Evolutionary conservation across 2,329 filamentous ascomycete species (phyloP), one percentile per base, ranked within the genome.

Genomic region (Scleromitrula shiraiana): DNA sequence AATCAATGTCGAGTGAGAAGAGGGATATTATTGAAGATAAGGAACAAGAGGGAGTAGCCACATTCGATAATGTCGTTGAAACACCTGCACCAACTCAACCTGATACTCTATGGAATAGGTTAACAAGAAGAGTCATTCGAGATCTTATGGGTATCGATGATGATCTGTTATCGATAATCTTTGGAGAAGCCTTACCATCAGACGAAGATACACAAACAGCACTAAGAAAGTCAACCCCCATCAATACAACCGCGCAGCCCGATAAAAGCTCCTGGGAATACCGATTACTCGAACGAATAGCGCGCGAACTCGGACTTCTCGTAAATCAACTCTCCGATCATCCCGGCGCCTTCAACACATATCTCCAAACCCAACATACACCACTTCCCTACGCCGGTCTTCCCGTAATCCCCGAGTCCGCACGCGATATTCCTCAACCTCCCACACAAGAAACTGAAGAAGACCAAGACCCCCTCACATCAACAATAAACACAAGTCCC

Each of bases 121-220:
- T 97, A 41, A 95, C 91, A 2, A 80, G 85, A 50, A 88, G 83
- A 59, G 85, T 97, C 23, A 88, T 98, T 57, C 80, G 82, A 44
- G 89, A 96, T 62, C 70, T 98, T 36, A 85, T 97, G 63, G 91
- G 91, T 7, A 85, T 98, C 47, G 90, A 97, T 59, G 88, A 96
- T 54, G 78, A 79, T 41, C 72, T 93, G 17, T 75, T 98, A 7
- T 86, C 86, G 0, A 82, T 96, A 41, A 82, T 98, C 7, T 83
- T 97, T 48, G 93, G 93, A 10, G 89, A 96, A 64, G 71, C 78
- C 2, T 68, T 95, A 20, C 80, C 82, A 2, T 69, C 68, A 48
- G 52, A 60, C 38, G 69, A 75, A 30, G 56, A 51, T 52, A 60
- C 50, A 54, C 64, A 50, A 52, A 68, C 51, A 49, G 66, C 49